These are phyloP conservation scores for Coniosporium tulheliwenetii DNA, from an alignment of 2,329 filamentous ascomycete genomes.

Conservation along the genomic window DNA sequence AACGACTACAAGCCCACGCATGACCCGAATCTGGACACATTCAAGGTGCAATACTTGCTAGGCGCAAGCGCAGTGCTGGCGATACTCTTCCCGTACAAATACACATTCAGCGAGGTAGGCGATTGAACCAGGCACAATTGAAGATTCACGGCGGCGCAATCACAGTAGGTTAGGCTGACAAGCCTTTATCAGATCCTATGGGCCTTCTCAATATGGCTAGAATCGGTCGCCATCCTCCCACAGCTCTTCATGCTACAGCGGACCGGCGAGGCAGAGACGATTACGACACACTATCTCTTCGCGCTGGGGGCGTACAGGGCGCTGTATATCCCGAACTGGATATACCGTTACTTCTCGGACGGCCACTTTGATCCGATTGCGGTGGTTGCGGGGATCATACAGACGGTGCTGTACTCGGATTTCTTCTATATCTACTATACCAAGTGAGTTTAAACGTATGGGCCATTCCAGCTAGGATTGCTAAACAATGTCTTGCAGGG, in stretches of 20 bases:
- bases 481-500: constrained; percentile 15
- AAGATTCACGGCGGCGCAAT: neutral
- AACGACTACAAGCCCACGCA: constrained; percentile 95
- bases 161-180: constrained; percentile 4
- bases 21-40: constrained; percentile 92
- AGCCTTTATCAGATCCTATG: constrained; percentile 55
- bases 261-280: constrained; percentile 97
- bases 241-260: constrained; percentile 97
- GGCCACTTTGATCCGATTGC: constrained; percentile 74
- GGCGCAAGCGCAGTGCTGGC: constrained; percentile 66
- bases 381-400: constrained; percentile 74
- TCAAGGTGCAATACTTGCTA: constrained; percentile 89
- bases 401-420: constrained; percentile 93
- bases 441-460: constrained; percentile 41
- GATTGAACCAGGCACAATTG: too few species aligned
- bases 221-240: constrained; percentile 88
- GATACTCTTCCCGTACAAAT: constrained; percentile 72
- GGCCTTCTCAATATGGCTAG: constrained; percentile 97
- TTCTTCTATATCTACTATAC: constrained; percentile 99
- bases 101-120: constrained; percentile 51
- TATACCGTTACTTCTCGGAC: constrained; percentile 76
- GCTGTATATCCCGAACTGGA: constrained; percentile 97
- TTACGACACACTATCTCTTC: constrained; percentile 95
- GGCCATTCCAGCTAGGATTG: too few species aligned
- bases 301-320: constrained; percentile 83